Base-by-base conservation (phyloP, 768 basidiomycete genomes). In the Podaxis sp. region DNA sequence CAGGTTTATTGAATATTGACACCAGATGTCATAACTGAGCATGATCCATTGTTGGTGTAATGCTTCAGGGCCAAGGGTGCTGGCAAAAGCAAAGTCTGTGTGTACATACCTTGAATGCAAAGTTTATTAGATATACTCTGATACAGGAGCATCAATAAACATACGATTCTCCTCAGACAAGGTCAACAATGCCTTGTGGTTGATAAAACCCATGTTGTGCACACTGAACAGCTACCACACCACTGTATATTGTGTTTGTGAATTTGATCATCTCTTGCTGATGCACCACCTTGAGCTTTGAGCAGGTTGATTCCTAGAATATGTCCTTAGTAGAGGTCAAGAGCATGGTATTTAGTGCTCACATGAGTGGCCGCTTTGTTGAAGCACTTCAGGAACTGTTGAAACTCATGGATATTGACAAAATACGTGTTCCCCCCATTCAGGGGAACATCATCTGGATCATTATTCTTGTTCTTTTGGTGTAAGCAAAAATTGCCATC, bases 121-220 rank as follows among this genome's bases (percentile, higher is more conserved):
- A 9, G 11, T 39, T 39, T 9, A 11, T 39, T 15, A 39, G 13
- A 39, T 9, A 39, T 11, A 39, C 39, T 11, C 13, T 39, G 46
- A 49, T 26, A 49, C 12, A 22, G n/a, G 8, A 12, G 39, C 26
- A 26, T 26, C 26, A 12, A 22, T 8, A 24, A 12, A 66, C 67
- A 39, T 63, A 76, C 65, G 56, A 55, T 68, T 76, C 73, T 12
- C 75, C 75, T 49, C 68, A 67, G 22, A 30, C 44, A 9, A 76
- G 61, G 53, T 76, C 73, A 1, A 70, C 73, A 57, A 71, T 67
- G 1, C 68, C 71, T 9, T 68, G 53, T 0, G 64, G 66, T 42
- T 69, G 44, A 51, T 63, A 75, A 44, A 73, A 70, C 7, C 72
- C 68, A 61, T 76, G 74, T 3, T 70, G 67, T 2, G 72, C 71